Percentiles rank a stretch among this genome's conserved stretches.
These are phyloP conservation scores for Shiraia bambusicola DNA, from an alignment of 2,329 filamentous ascomycete genomes.

Conservation along the genomic window DNA sequence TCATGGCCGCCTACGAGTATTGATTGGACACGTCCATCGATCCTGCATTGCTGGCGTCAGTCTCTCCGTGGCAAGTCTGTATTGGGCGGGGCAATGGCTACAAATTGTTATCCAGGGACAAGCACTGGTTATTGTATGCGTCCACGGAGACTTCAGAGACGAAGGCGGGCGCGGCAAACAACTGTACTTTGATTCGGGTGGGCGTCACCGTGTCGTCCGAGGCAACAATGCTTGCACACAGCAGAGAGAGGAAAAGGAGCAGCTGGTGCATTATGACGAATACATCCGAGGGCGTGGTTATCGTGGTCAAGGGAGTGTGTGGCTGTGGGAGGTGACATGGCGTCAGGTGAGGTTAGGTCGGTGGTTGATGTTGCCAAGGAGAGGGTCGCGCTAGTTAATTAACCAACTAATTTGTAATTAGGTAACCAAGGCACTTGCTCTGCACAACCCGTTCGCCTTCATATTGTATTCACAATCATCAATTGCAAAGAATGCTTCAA, in stretches of 20 bases:
- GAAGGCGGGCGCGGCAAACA: slow-evolving; percentile 38
- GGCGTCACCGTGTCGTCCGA: slow-evolving; percentile 24
- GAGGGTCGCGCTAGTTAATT: too few species aligned
- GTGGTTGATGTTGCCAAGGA: neutral
- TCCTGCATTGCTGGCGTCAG: slow-evolving; percentile 15
- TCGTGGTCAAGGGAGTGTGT: neutral
- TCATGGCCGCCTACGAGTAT: slow-evolving; percentile 36
- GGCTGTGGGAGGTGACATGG: neutral
- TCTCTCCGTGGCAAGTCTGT: neutral
- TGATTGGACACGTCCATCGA: slow-evolving; percentile 37
- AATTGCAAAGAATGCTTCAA: too few species aligned
- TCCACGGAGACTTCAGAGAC: slow-evolving; percentile 36
- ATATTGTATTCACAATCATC: too few species aligned
- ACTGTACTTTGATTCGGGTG: slow-evolving; percentile 36
- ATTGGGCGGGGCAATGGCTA: slow-evolving; percentile 9
- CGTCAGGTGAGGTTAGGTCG: slow-evolving; percentile 1
- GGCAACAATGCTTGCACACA: slow-evolving; percentile 3
- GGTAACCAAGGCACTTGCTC: too few species aligned
- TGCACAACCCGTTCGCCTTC: too few species aligned
- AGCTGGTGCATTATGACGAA: slow-evolving; percentile 12
- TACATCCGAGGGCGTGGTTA: slow-evolving; percentile 3
- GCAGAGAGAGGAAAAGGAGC: slow-evolving; percentile 5
- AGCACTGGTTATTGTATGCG: slow-evolving; percentile 30
- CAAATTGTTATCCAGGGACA: slow-evolving; percentile 39
- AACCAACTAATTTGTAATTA: too few species aligned